Evolutionary conservation across 2,329 filamentous ascomycete species (phyloP).

Genomic region (Diplodia mutila): DNA sequence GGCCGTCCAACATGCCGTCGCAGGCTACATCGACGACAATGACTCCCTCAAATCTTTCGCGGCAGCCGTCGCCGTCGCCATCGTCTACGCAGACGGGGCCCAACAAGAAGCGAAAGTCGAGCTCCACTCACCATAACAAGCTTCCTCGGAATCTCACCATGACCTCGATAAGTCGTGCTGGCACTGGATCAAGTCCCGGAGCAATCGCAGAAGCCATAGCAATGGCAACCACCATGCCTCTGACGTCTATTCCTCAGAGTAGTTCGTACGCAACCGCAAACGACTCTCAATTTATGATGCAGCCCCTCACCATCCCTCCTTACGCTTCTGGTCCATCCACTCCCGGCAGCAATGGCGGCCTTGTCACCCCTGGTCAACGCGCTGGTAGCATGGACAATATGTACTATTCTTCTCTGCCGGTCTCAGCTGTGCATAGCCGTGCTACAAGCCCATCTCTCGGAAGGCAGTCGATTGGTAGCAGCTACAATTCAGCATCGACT

Average conservation of each 20-base stretch:
- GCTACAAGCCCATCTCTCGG: constrained; percentile 67
- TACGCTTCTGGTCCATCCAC: constrained; percentile 67
- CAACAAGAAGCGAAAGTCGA: constrained; percentile 82
- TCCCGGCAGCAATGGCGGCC: constrained; percentile 60
- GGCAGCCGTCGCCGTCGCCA: constrained; percentile 76
- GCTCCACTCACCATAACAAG: constrained; percentile 56
- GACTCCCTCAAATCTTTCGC: constrained; percentile 67
- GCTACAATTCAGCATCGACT: neutral
- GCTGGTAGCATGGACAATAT: constrained; percentile 69
- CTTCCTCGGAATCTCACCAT: constrained; percentile 76
- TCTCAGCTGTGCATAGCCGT: constrained; percentile 74
- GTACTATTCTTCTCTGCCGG: constrained; percentile 67
- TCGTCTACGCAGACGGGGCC: constrained; percentile 63
- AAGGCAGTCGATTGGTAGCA: constrained; percentile 32
- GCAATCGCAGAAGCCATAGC: neutral
- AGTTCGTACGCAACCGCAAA: constrained; percentile 27
- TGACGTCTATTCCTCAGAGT: constrained; percentile 38
- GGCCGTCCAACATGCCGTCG: constrained; percentile 30
- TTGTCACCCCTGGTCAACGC: constrained; percentile 61
- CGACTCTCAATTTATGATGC: constrained; percentile 23
- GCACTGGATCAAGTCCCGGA: constrained; percentile 50
- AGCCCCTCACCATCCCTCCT: constrained; percentile 33
- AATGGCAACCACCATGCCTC: constrained; percentile 27
- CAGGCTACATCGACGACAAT: constrained; percentile 52
- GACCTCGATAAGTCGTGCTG: constrained; percentile 86